Evolutionary conservation across 306 rosid species (phyloP).

Genomic region (Sechiopsis laciniata): DNA sequence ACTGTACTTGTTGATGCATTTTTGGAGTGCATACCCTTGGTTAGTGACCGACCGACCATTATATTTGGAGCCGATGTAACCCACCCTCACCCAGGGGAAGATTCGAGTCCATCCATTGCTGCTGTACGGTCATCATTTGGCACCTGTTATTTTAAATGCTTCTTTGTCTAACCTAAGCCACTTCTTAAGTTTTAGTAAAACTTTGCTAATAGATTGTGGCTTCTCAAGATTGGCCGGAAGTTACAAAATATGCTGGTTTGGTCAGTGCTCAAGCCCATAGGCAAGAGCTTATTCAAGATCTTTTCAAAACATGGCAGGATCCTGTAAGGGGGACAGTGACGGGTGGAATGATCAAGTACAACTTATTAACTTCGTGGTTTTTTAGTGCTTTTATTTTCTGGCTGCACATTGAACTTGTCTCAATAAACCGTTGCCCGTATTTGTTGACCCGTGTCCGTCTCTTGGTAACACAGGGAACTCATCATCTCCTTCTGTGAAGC

Average conservation of each 20-base stretch:
- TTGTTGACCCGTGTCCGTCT: not conserved
- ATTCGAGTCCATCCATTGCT: slow-evolving; percentile 90
- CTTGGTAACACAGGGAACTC: slow-evolving; percentile 53
- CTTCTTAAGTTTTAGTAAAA: not conserved
- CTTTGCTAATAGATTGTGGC: slow-evolving; percentile 71
- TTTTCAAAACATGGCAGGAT: slow-evolving; percentile 89
- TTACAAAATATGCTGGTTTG: slow-evolving; percentile 90
- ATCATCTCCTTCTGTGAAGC: slow-evolving; percentile 95
- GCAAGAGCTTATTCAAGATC: slow-evolving; percentile 91
- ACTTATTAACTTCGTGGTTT: not conserved
- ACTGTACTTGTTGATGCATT: slow-evolving; percentile 90
- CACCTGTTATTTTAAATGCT: not conserved
- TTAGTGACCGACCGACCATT: slow-evolving; percentile 85
- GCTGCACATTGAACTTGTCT: not conserved
- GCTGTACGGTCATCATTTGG: slow-evolving; percentile 55
- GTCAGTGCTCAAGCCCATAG: slow-evolving; percentile 97
- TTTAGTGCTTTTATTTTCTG: not conserved
- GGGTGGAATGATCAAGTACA: slow-evolving; percentile 94
- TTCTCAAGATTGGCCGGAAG: slow-evolving; percentile 98
- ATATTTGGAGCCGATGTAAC: slow-evolving; percentile 99
- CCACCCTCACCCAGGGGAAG: slow-evolving; percentile 99
- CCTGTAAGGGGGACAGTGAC: slow-evolving; percentile 71
- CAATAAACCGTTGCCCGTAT: not conserved
- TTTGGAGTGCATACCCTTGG: slow-evolving; percentile 81
- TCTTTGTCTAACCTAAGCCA: not conserved